Base-by-base conservation (phyloP, 257 asterid species). In the Nicotiana undulata region DNA sequence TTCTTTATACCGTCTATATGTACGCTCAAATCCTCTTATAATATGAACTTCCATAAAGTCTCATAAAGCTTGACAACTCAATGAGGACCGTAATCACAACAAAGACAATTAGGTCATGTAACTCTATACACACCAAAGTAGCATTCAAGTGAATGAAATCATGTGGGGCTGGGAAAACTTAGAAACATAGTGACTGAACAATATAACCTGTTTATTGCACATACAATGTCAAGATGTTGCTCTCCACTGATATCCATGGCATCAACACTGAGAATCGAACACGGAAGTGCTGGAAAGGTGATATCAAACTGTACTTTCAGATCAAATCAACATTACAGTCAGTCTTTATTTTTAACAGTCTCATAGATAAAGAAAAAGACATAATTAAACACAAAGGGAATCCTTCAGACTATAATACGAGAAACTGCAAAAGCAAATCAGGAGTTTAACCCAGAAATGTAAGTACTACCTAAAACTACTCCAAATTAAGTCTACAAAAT, bases 221-320 rank as follows among this genome's bases (percentile, higher is more conserved):
- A 79, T 94, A 96, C 99, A 56, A 96, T 92, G 83, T 96, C 99
- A 85, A 96, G 92, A 85, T 96, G 99, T 85, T 96, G 98, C 91
- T 94, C 99, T 85, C 99, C 98, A 81, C 99, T 91, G 68, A 96
- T 94, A 90, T 96, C 99, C 97, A 96, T 96, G 83, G 97, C 99
- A 88, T 96, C 99, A 72, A 96, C 85, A 84, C 99, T 96, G 86
- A 96, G 84, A 49, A 92, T 91, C 75, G 99, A 96, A 81, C 99
- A 96, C 22, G 99, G 87, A 80, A 96, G 95, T 70, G 98, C 97
- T 53, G 99, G 98, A 82, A 96, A 94, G 81, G 99, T 96, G 83
- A 96, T 93, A 89, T 96, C 99, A 85, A 94, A 96, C 99, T 96
- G 99, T 92, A 92, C 83, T 85, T 86, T 84, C 81, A 86, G 70